These are phyloP conservation scores for Aspergillus transmontanensis DNA, from an alignment of 2,329 filamentous ascomycete species.

Conservation along the genomic window DNA sequence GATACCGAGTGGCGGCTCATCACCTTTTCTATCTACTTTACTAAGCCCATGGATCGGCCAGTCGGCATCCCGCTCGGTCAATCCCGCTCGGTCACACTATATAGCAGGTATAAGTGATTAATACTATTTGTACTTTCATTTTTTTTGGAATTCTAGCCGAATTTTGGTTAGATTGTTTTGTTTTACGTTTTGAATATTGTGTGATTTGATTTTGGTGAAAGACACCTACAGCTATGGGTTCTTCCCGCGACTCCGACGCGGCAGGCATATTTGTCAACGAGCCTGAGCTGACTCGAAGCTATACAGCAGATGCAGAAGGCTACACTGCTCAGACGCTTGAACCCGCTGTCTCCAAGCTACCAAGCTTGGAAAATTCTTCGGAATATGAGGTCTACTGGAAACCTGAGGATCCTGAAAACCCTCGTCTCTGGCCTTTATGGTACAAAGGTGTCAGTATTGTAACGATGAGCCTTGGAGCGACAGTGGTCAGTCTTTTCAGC, in stretches of 20 bases:
- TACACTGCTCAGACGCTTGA: not conserved
- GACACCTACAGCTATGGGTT: not conserved
- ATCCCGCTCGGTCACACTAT: not conserved
- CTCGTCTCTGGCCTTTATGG: conserved; percentile 19
- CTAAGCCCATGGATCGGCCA: not conserved
- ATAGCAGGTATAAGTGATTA: too few relatives aligned
- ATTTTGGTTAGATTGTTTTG: too few relatives aligned
- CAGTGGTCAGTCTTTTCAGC: conserved; percentile 21
- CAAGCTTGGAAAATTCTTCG: conserved; percentile 3
- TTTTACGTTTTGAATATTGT: too few relatives aligned
- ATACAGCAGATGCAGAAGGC: conserved; percentile 3
- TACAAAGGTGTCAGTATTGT: conserved; percentile 17
- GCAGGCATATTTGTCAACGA: not conserved
- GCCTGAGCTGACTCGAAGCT: conserved; percentile 2
- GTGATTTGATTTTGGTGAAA: too few relatives aligned
- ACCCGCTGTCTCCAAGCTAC: not conserved
- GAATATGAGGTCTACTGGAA: conserved; percentile 20
- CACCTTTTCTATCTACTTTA: too few relatives aligned
- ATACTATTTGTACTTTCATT: too few relatives aligned
- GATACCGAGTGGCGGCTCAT: not conserved
- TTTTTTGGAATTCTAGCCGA: too few relatives aligned
- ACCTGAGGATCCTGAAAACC: conserved; percentile 17
- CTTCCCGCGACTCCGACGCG: not conserved
- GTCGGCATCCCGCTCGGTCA: not conserved
- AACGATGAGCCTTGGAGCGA: conserved; percentile 21